phyloP scores from a whole-genome alignment of 805 yeast species.

The Metschnikowia santaceciliae region DNA sequence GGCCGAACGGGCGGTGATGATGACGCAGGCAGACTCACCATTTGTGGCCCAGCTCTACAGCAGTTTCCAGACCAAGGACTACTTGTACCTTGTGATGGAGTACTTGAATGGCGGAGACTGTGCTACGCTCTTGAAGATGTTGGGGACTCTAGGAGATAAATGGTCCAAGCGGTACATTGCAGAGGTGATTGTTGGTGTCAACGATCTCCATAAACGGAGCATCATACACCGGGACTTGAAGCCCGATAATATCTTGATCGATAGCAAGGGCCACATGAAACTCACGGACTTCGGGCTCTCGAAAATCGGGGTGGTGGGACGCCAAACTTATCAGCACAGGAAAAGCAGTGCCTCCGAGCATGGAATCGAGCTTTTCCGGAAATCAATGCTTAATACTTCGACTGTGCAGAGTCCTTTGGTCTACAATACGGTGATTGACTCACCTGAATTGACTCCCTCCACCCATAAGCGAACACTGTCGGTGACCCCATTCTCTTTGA shows the following conservation, averaged over 20 bases:
- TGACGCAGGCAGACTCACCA: conserved; percentile 91
- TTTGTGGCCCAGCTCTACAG: conserved; percentile 86
- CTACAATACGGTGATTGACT: conserved; percentile 10
- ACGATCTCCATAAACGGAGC: conserved; percentile 81
- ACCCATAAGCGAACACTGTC: conserved; percentile 36
- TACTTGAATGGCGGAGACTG: conserved; percentile 94
- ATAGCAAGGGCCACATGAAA: conserved; percentile 81
- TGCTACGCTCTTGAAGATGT: conserved; percentile 75
- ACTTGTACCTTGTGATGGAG: conserved; percentile 91
- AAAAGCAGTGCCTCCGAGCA: conserved; percentile 42
- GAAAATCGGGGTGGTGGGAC: conserved; percentile 79
- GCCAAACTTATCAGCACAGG: conserved; percentile 53
- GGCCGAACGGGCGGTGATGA: conserved; percentile 96
- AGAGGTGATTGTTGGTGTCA: conserved; percentile 86
- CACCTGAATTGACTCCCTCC: conserved; percentile 15
- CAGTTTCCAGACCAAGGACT: conserved; percentile 85
- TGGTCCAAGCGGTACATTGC: conserved; percentile 88
- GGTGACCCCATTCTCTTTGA: conserved; percentile 42
- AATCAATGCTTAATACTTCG: conserved; percentile 17
- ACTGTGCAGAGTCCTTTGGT: conserved; percentile 25
- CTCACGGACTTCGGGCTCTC: conserved; percentile 94
- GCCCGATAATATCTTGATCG: conserved; percentile 90
- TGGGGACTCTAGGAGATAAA: conserved; percentile 78
- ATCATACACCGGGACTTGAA: conserved; percentile 93
- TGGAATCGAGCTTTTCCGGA: conserved; percentile 39